These are phyloP conservation scores for Hypericum androsaemum DNA, from an alignment of 345 rosid genomes.

Conservation along the genomic window DNA sequence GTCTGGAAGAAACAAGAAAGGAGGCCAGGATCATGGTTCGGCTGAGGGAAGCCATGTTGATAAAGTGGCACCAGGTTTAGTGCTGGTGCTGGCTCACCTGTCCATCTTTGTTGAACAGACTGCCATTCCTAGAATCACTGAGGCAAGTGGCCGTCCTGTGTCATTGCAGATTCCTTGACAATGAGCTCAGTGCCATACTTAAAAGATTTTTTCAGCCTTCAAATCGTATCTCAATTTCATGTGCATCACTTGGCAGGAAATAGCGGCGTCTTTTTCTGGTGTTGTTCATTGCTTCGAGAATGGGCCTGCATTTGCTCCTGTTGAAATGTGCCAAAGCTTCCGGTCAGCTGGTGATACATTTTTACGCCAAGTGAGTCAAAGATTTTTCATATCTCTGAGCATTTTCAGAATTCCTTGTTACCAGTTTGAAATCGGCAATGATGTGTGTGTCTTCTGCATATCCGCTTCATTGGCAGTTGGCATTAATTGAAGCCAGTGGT, in stretches of 20 bases:
- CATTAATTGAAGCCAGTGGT: too few relatives aligned
- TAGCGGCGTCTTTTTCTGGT: constrained; percentile 75
- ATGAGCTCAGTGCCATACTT: background rate
- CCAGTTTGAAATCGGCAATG: background rate
- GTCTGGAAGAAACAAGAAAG: constrained; percentile 60
- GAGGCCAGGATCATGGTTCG: constrained; percentile 36
- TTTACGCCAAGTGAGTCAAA: constrained; percentile 53
- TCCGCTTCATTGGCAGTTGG: too few relatives aligned
- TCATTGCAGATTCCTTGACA: constrained; percentile 5
- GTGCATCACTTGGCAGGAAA: constrained; percentile 46
- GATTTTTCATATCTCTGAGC: background rate
- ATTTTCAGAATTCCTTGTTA: too few relatives aligned
- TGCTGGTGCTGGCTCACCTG: constrained; percentile 80
- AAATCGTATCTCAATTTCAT: constrained; percentile 5
- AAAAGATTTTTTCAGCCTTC: constrained; percentile 4
- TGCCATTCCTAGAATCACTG: constrained; percentile 77
- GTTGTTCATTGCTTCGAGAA: constrained; percentile 46
- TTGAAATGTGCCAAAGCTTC: constrained; percentile 72
- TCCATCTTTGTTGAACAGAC: constrained; percentile 78
- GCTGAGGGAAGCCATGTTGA: constrained; percentile 45
- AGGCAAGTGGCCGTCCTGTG: constrained; percentile 41
- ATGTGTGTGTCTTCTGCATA: too few relatives aligned
- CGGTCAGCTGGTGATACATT: constrained; percentile 74
- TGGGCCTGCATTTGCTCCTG: constrained; percentile 82
- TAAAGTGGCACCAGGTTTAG: constrained; percentile 56